Conservation (phyloP, 176 grass and related monocot genomes). For the Eleusine coracana region DNA sequence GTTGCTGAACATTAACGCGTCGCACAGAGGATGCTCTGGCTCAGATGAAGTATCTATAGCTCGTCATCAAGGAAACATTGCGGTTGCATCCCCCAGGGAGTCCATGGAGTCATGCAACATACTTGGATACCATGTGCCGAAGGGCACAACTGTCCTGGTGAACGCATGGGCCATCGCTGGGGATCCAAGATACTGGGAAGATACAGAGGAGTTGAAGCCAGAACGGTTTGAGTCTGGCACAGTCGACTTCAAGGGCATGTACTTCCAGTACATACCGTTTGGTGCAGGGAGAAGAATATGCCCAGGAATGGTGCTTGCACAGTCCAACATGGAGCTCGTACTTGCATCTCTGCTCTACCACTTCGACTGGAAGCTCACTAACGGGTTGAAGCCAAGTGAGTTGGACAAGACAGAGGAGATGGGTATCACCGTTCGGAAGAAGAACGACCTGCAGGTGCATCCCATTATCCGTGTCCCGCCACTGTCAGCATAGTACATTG, state of each 20-base stretch:
- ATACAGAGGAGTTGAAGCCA: neutral
- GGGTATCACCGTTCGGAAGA: neutral
- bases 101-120: neutral
- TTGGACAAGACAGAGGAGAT: neutral
- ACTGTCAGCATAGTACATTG: neutral
- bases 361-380: neutral
- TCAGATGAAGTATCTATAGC: neutral
- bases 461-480: neutral
- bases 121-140: neutral
- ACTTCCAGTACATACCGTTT: neutral
- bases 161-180: neutral
- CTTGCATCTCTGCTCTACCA: neutral
- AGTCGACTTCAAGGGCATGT: neutral
- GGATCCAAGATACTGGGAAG: neutral
- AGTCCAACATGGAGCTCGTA: neutral
- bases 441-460: neutral
- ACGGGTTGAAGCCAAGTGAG: neutral
- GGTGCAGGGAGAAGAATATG: neutral
- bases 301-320: neutral
- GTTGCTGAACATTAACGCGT: too few relatives aligned
- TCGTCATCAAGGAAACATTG: neutral
- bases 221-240: neutral
- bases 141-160: neutral
- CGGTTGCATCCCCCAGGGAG: neutral
- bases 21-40: neutral